These are phyloP conservation scores for Kodamaea kaohsiungensis DNA, from an alignment of 805 yeast species.

Conservation along the genomic window DNA sequence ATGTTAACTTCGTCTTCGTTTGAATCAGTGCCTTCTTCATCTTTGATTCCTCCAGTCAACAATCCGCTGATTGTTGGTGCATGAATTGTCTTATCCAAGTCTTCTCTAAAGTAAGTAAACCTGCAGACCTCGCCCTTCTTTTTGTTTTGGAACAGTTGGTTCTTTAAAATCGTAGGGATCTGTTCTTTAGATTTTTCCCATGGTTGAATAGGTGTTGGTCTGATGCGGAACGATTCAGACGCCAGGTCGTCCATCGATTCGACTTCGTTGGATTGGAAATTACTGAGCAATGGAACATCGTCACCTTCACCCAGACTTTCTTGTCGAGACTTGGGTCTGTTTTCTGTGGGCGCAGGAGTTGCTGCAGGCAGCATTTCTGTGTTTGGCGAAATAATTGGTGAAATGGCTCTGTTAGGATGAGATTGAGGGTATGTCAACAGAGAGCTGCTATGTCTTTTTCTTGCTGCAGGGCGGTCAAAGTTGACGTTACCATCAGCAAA, in stretches of 20 bases:
- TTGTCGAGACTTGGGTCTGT: neutral
- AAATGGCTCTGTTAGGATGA: neutral
- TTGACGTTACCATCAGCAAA: slow-evolving; percentile 27
- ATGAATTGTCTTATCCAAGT: slow-evolving; percentile 84
- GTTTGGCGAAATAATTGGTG: slow-evolving; percentile 2
- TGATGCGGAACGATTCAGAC: slow-evolving; percentile 47
- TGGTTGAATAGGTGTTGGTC: slow-evolving; percentile 76
- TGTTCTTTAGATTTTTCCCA: slow-evolving; percentile 52
- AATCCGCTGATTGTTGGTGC: slow-evolving; percentile 86
- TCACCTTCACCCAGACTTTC: slow-evolving; percentile 13
- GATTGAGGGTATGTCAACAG: neutral
- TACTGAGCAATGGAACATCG: slow-evolving; percentile 30
- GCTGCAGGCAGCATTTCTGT: slow-evolving; percentile 3
- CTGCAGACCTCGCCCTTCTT: slow-evolving; percentile 43
- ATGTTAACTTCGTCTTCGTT: neutral
- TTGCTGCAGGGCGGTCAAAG: slow-evolving; percentile 19
- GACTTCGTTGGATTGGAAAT: slow-evolving; percentile 33
- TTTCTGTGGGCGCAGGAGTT: neutral
- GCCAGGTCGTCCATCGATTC: slow-evolving; percentile 40
- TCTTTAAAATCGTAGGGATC: slow-evolving; percentile 31
- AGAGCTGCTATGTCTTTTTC: slow-evolving; percentile 1
- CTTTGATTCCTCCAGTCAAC: slow-evolving; percentile 8
- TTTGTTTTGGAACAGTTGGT: slow-evolving; percentile 9
- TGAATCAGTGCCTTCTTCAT: neutral
- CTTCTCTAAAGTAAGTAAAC: slow-evolving; percentile 91